Base-by-base conservation (phyloP, 139 green algal species). In the Micractinium conductrix region DNA sequence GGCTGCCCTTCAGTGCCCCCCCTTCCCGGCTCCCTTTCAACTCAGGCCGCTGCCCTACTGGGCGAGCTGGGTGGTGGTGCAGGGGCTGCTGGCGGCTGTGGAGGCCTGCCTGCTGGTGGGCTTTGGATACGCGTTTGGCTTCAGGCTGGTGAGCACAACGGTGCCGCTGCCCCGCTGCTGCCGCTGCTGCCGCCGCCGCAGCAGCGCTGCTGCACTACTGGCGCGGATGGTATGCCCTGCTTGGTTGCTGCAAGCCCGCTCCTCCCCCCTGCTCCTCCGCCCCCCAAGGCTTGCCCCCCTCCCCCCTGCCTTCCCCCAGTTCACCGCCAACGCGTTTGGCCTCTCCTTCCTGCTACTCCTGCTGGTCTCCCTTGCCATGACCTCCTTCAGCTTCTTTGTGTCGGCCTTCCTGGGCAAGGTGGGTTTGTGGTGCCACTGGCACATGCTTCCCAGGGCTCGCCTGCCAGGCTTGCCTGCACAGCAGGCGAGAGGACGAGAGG, bases 271-370 rank as follows among this genome's bases (percentile, higher is more conserved):
- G n/a, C n/a, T n/a, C n/a, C n/a, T n/a, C n/a, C n/a, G n/a, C n/a
- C n/a, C n/a, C n/a, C n/a, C n/a, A n/a, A n/a, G n/a, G n/a, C n/a
- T n/a, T n/a, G n/a, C n/a, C n/a, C n/a, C n/a, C n/a, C 65, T 35
- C 33, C 74, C 28, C 65, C 45, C 8, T 17, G 26, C 22, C 30
- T 22, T 7, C 38, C 42, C 63, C 72, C 83, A 87, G 83, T 95
- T 95, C 87, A 53, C 87, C 42, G 67, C 83, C 43, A 95, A 95
- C 85, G 78, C 82, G 72, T 95, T 94, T 71, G 62, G 63, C 19
- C 58, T 95, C 21, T 84, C 86, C 53, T 95, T 92, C 82, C 67
- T 94, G 30, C 81, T 93, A 21, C 79, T 96, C 53, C 81, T 95
- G 48, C 76, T 95, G 26, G 95, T 94, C 38, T 50, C 30, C 7